Conservation (phyloP, 345 rosid species). For the Sisymbrium altissimum region DNA sequence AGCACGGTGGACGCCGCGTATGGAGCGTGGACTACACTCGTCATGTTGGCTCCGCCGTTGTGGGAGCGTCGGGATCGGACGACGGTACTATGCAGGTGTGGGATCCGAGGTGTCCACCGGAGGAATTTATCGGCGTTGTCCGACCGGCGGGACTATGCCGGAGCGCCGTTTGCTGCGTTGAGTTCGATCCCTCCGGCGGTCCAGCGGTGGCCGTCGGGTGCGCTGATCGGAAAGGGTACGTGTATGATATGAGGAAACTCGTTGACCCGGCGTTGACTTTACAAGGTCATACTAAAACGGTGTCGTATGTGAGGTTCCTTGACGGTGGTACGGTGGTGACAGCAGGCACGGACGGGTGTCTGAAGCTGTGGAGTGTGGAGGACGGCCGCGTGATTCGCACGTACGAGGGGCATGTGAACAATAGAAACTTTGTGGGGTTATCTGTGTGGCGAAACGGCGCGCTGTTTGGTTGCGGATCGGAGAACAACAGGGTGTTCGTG, state of each 20-base stretch:
- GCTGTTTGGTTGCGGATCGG: slow-evolving; percentile 80
- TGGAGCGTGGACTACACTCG: slow-evolving; percentile 85
- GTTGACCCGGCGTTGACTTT: slow-evolving; percentile 45
- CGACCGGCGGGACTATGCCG: slow-evolving; percentile 40
- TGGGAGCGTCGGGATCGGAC: slow-evolving; percentile 89
- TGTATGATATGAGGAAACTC: slow-evolving; percentile 61
- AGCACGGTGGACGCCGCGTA: slow-evolving; percentile 86
- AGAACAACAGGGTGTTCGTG: slow-evolving; percentile 68
- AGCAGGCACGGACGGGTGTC: slow-evolving; percentile 66
- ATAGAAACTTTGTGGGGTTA: slow-evolving; percentile 74
- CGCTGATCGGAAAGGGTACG: slow-evolving; percentile 66
- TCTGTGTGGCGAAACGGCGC: slow-evolving; percentile 80
- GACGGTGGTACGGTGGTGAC: slow-evolving; percentile 45
- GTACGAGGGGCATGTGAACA: slow-evolving; percentile 72
- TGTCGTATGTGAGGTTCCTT: slow-evolving; percentile 61
- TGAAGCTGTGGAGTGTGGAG: slow-evolving; percentile 60
- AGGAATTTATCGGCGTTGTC: slow-evolving; percentile 41
- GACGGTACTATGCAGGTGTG: slow-evolving; percentile 90
- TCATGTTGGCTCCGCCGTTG: slow-evolving; percentile 18
- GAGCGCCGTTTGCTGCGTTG: slow-evolving; percentile 69
- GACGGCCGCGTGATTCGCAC: slow-evolving; percentile 44
- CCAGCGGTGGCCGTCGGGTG: slow-evolving; percentile 63
- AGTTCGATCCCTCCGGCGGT: slow-evolving; percentile 67
- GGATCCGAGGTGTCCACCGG: slow-evolving; percentile 65
- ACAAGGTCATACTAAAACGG: slow-evolving; percentile 65